phyloP scores from a whole-genome alignment of 768 basidiomycete genomes.

The Heimioporus sp. region DNA sequence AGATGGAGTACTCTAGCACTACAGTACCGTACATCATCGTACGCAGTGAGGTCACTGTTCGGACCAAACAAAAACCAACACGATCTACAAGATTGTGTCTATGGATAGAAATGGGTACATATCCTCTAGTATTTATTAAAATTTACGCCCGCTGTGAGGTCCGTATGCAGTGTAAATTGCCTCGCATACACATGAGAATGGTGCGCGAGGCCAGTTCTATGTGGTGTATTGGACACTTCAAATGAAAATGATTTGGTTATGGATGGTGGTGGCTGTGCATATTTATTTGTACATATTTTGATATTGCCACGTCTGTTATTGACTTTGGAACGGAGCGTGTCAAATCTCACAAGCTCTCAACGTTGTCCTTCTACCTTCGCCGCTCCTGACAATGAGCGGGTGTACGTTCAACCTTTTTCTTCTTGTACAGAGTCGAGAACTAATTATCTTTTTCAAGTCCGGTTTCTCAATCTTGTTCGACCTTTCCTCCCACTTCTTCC shows the following conservation, averaged over 20 bases:
- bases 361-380: constrained; percentile 18
- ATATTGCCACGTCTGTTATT: constrained; percentile 28
- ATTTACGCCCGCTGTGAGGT: too few species aligned
- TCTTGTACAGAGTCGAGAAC: neutral
- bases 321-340: constrained; percentile 17
- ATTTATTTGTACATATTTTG: constrained; percentile 27
- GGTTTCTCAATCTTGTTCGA: constrained; percentile 96
- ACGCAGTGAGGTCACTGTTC: too few species aligned
- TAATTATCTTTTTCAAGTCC: constrained; percentile 45
- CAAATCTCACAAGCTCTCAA: constrained; percentile 16
- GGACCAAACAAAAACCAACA: neutral
- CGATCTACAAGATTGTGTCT: neutral
- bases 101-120: too few species aligned
- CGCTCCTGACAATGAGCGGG: constrained; percentile 62
- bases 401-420: constrained; percentile 47
- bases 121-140: too few species aligned
- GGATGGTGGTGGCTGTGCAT: constrained; percentile 14
- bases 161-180: too few species aligned
- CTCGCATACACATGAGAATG: too few species aligned
- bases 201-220: too few species aligned
- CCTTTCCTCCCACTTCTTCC: constrained; percentile 96
- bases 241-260: too few species aligned
- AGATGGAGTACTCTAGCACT: too few species aligned
- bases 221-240: too few species aligned
- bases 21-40: too few species aligned